Evolutionary conservation across 2,329 filamentous ascomycete genomes (phyloP).

Genomic region (Colletotrichum eleusines): DNA sequence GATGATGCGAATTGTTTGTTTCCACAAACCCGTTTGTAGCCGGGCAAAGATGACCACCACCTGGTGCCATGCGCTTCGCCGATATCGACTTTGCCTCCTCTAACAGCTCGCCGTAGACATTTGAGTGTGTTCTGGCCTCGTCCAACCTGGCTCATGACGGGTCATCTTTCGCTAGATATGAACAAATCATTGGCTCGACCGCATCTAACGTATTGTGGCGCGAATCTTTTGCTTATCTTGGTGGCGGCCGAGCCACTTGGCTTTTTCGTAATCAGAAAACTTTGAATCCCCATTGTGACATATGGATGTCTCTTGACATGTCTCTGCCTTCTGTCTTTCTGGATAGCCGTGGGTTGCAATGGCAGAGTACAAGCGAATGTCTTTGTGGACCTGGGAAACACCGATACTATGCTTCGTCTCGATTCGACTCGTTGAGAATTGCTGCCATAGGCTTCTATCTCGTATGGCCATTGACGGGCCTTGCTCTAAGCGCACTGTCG

Average conservation of each 20-base stretch:
- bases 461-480: slow-evolving; percentile 27
- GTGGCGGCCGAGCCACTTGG: neutral
- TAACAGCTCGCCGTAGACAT: neutral
- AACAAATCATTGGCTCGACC: neutral
- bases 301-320: neutral
- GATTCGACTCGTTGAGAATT: neutral
- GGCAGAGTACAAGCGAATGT: slow-evolving; percentile 16
- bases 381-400: slow-evolving; percentile 7
- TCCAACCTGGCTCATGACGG: neutral
- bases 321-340: neutral
- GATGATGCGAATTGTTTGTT: neutral
- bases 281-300: neutral
- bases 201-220: slow-evolving; percentile 4
- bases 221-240: slow-evolving; percentile 6
- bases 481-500: slow-evolving; percentile 23
- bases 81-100: neutral
- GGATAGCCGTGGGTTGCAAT: neutral
- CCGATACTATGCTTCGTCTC: slow-evolving; percentile 8
- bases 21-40: slow-evolving; percentile 7
- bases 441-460: neutral
- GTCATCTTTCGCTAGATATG: neutral
- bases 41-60: neutral
- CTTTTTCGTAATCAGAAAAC: neutral
- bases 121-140: neutral
- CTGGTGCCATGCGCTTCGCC: neutral